Evolutionary conservation across 106 monocot species (phyloP).

Genomic region (Hemerocallis citrina): DNA sequence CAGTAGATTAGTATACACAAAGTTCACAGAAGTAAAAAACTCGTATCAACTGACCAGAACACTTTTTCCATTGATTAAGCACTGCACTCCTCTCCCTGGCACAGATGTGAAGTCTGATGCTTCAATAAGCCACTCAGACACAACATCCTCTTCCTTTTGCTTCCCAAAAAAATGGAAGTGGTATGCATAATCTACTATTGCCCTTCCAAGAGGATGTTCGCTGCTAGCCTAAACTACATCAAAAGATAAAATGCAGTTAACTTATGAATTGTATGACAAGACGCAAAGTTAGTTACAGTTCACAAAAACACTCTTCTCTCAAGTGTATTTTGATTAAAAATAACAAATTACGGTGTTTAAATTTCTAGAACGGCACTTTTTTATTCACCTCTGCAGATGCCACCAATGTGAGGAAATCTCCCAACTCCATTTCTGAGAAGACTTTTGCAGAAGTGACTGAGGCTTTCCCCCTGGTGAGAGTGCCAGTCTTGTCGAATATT

Average conservation of each 20-base stretch:
- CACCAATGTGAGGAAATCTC: slow-evolving; percentile 71
- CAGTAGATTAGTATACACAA: neutral
- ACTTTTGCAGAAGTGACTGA: slow-evolving; percentile 54
- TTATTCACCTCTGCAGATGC: slow-evolving; percentile 89
- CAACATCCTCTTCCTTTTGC: slow-evolving; percentile 37
- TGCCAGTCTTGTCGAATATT: slow-evolving; percentile 95
- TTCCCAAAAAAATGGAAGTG: slow-evolving; percentile 84
- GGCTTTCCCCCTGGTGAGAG: slow-evolving; percentile 90
- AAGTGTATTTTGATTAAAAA: neutral
- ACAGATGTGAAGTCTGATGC: slow-evolving; percentile 64
- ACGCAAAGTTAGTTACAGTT: neutral
- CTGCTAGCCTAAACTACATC: slow-evolving; percentile 77
- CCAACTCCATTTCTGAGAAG: slow-evolving; percentile 60
- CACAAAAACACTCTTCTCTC: no score
- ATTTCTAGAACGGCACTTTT: no score
- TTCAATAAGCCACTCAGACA: slow-evolving; percentile 84
- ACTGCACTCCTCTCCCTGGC: slow-evolving; percentile 89
- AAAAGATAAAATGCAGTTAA: slow-evolving; percentile 19
- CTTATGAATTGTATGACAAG: neutral
- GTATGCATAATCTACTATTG: slow-evolving; percentile 74
- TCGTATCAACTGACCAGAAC: slow-evolving; percentile 63
- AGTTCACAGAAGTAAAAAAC: neutral
- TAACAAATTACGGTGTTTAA: neutral
- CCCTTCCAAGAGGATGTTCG: slow-evolving; percentile 90
- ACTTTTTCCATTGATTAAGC: slow-evolving; percentile 53